Evolutionary conservation across 192 early-diverging fungal genomes (phyloP), one percentile per base, ranked within the genome.

Genomic region (Fimicolochytrium jonesii): DNA sequence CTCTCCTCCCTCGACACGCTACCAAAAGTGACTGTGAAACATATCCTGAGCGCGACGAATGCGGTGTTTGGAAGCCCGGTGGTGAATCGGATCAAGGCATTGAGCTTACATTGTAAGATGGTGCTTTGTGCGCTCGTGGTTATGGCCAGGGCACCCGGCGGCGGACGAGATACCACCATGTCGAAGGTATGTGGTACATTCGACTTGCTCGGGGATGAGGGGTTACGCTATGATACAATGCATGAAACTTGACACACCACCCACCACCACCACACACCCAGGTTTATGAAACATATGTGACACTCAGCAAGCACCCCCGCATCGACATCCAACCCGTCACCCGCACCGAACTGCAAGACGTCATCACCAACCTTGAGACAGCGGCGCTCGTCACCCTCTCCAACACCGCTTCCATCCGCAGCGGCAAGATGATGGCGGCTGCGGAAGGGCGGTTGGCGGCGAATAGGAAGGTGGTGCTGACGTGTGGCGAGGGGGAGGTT

Each of bases 41-140:
- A 92, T 71, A 79, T 95, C 23, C 70, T 88, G 20, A 85, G 82
- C 66, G 92, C 88, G 0, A 60, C 89, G 36, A 71, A 68, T 29
- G 68, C 61, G 3, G 79, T 88, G 3, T 78, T 83, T 54, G 92
- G 57, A 13, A 13, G 30, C n/a, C 22, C 77, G 1, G 70, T 84
- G 0, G 63, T 78, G 5, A 78, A 82, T 30, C 88, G 86, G 67
- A 77, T 94, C 39, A 78, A 75, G 18, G 69, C 68, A 3, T 68
- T 93, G 29, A 89, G 86, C 49, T 76, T 90, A n/a, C 91, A 94
- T 62, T 88, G 88, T 58, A 88, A 92, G 69, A 74, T 92, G 29
- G 85, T 91, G 10, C 67, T 94, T 17, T 62, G 67, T 0, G 73
- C 76, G 1, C 41, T 88, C 22, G 65, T 73, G 26, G 56, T 81